phyloP scores from a whole-genome alignment of 805 yeast species.

The Saccharomycopsis babjevae region DNA sequence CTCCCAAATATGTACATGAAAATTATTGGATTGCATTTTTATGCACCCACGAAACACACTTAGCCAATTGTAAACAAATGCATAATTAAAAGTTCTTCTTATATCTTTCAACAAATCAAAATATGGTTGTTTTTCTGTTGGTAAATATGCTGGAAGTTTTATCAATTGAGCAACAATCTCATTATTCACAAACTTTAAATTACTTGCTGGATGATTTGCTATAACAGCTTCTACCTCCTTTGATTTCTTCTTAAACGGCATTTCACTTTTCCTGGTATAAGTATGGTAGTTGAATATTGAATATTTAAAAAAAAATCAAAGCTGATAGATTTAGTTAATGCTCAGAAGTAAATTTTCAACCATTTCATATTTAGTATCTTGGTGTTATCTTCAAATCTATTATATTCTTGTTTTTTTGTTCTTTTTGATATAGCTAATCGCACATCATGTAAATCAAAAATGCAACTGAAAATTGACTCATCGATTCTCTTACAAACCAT shows the following conservation, averaged over 20 bases:
- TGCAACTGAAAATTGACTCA: too few relatives aligned
- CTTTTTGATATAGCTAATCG: too few relatives aligned
- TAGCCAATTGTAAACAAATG: constrained; percentile 45
- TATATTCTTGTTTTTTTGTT: too few relatives aligned
- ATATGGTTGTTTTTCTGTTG: constrained; percentile 32
- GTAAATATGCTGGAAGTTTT: constrained; percentile 31
- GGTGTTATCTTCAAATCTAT: too few relatives aligned
- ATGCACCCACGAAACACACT: constrained; percentile 42
- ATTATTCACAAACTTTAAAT: constrained; percentile 22
- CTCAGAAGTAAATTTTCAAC: too few relatives aligned
- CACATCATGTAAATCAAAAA: too few relatives aligned
- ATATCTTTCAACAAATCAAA: constrained; percentile 23
- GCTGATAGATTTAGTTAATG: too few relatives aligned
- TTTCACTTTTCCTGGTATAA: not conserved
- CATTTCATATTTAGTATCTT: too few relatives aligned
- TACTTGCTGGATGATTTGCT: constrained; percentile 23
- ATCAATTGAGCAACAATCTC: constrained; percentile 29
- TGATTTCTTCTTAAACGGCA: not conserved
- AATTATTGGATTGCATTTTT: constrained; percentile 39
- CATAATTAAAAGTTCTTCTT: constrained; percentile 30
- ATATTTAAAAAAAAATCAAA: too few relatives aligned
- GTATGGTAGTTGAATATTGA: too few relatives aligned
- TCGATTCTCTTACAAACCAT: too few relatives aligned
- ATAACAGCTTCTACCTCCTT: not conserved
- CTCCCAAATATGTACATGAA: constrained; percentile 51